Percentiles rank a stretch among this genome's conserved stretches.
phyloP scores from a whole-genome alignment of 345 rosid genomes.

The Nephelium lappaceum region DNA sequence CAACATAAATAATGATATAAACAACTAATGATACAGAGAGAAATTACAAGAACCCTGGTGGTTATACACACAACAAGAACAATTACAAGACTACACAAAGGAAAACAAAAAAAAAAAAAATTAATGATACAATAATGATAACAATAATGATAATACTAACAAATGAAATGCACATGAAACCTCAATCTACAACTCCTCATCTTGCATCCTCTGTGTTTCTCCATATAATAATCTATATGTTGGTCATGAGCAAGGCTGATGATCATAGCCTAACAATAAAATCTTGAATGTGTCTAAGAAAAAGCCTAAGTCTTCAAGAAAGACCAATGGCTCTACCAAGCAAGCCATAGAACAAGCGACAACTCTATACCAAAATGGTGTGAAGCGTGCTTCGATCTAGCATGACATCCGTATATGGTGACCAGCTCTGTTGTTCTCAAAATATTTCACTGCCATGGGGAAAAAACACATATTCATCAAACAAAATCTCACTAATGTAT shows the following conservation, averaged over 20 bases:
- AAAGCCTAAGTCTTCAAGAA: constrained; percentile 35
- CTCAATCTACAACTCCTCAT: not conserved
- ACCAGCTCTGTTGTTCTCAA: constrained; percentile 94
- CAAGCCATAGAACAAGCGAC: constrained; percentile 88
- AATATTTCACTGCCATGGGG: constrained; percentile 69
- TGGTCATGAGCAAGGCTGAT: not conserved
- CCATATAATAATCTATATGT: not conserved
- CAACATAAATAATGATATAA: not conserved
- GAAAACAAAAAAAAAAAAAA: not conserved
- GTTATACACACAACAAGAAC: not conserved
- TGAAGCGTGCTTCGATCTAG: constrained; percentile 80
- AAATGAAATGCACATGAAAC: constrained; percentile 4
- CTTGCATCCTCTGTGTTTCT: not conserved
- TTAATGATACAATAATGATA: not conserved
- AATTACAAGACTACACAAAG: too few species aligned
- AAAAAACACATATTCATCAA: constrained; percentile 6
- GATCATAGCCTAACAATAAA: not conserved
- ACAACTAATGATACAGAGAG: not conserved
- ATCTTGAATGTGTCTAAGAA: not conserved
- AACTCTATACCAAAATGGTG: constrained; percentile 79
- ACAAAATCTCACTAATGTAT: not conserved
- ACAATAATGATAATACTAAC: too few species aligned
- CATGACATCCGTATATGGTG: constrained; percentile 78
- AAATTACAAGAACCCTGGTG: not conserved
- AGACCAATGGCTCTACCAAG: constrained; percentile 85